Base-by-base conservation (phyloP, 371 early-diverging fungal species). In the Mortierella sp. region DNA sequence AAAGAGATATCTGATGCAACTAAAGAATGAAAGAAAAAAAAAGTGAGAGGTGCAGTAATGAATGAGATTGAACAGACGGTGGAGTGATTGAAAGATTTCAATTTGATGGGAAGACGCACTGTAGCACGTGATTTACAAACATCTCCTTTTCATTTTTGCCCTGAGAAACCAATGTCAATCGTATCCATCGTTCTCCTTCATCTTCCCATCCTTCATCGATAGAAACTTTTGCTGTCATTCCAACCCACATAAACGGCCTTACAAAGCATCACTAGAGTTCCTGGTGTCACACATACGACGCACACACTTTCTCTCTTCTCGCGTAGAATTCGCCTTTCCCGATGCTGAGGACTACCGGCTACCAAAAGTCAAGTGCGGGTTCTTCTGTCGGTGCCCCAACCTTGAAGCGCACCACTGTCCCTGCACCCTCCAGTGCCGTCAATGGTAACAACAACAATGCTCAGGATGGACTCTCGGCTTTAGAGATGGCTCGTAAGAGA, bases 401-500 rank as follows among this genome's bases (percentile, higher is more conserved):
- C 31, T 31, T 75, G 57, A 64, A 56, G 31, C 76, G 76, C 49
- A 60, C 75, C 6, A 61, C 69, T 30, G 62, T 63, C 6, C 19
- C 76, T 41, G 63, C 69, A 4, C 70, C 76, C 19, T 55, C 73
- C 43, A 69, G 43, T 43, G 48, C 23, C 50, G 34, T 30, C 37
- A 41, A 56, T 11, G 8, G 41, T 32, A 28, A 19, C 41, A 58
- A 24, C 24, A 34, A 46, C 50, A 15, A 6, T 19, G 26, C 12
- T 15, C 3, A 57, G 7, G 73, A 62, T 0, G 68, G 73, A 2
- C 53, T 73, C 23, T 73, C 73, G 15, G 62, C 76, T 9, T 50
- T 64, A 37, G 78, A 80, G 50, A 48, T 76, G 31, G 80, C 80
- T 6, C 66, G 80, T 32, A 80, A 76, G 39, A 44, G 80, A 49